These are phyloP conservation scores for Pythium grandisporangium DNA, from an alignment of 352 stramenopile species.

Conservation along the genomic window DNA sequence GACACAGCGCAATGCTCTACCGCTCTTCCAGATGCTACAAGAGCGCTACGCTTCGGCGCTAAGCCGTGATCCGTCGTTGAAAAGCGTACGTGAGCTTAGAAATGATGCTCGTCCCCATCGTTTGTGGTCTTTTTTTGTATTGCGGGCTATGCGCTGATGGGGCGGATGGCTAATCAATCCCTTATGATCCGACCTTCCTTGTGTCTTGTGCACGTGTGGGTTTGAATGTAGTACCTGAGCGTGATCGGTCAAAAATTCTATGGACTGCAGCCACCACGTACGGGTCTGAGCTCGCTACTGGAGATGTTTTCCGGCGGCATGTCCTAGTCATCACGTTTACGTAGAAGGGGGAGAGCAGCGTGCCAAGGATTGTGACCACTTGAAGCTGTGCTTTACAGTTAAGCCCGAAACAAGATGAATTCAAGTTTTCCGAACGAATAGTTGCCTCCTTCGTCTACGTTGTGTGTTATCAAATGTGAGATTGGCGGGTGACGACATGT, in stretches of 20 bases:
- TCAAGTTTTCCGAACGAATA: too few relatives aligned
- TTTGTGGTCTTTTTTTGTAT: too few relatives aligned
- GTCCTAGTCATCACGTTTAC: conserved; percentile 20
- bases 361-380: too few relatives aligned
- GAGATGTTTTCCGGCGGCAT: conserved; percentile 82
- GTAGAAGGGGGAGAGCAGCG: neutral
- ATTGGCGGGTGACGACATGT: too few relatives aligned
- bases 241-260: conserved; percentile 84
- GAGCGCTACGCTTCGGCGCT: conserved; percentile 72
- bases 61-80: conserved; percentile 60
- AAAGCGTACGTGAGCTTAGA: conserved; percentile 67
- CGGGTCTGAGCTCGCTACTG: conserved; percentile 69
- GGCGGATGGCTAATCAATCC: neutral
- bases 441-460: too few relatives aligned
- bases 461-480: too few relatives aligned
- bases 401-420: too few relatives aligned
- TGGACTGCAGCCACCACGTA: conserved; percentile 67
- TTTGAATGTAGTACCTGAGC: conserved; percentile 69
- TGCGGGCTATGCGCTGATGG: neutral
- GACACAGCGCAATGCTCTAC: conserved; percentile 76
- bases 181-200: too few relatives aligned
- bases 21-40: conserved; percentile 83
- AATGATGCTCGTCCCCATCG: too few relatives aligned
- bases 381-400: too few relatives aligned
- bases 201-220: conserved; percentile 4